Conservation (phyloP, 805 yeast genomes). For the Myxozyma neotropica region DNA sequence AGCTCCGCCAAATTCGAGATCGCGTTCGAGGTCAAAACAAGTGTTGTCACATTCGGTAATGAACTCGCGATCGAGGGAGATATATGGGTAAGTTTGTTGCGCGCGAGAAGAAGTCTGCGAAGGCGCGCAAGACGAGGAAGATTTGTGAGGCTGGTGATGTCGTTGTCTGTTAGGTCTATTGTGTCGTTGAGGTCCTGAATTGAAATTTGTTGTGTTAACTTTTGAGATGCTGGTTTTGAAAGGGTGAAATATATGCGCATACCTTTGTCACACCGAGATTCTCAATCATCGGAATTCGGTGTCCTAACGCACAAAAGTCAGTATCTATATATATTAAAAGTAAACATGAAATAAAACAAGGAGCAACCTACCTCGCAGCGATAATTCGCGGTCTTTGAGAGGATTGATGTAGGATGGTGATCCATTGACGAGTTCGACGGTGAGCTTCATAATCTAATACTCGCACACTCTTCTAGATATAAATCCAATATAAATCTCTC, state of each 20-base stretch:
- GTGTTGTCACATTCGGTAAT: slow-evolving; percentile 53
- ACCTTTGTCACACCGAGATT: slow-evolving; percentile 46
- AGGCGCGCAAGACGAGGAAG: slow-evolving; percentile 51
- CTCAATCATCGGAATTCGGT: slow-evolving; percentile 49
- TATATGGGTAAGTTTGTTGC: slow-evolving; percentile 58
- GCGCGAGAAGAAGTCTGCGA: slow-evolving; percentile 60
- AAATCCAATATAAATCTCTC: no score
- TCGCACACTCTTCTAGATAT: no score
- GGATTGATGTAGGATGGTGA: slow-evolving; percentile 57
- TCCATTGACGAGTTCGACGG: slow-evolving; percentile 52
- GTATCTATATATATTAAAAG: background rate
- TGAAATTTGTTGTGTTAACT: no score
- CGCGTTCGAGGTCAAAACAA: slow-evolving; percentile 57
- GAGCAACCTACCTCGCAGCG: slow-evolving; percentile 42
- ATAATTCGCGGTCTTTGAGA: slow-evolving; percentile 48
- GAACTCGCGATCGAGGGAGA: slow-evolving; percentile 43
- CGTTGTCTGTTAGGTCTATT: slow-evolving; percentile 78
- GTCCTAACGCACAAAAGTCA: slow-evolving; percentile 25
- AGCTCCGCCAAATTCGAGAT: slow-evolving; percentile 52
- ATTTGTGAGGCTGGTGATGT: slow-evolving; percentile 56
- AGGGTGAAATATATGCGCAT: no score
- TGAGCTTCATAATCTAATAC: slow-evolving; percentile 58
- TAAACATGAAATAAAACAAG: background rate
- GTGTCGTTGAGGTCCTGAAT: slow-evolving; percentile 53
- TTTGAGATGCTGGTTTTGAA: no score